Evolutionary conservation across 495 filamentous ascomycete genomes (phyloP), one percentile per base, ranked within the genome.

Genomic region (Lasiosphaeriaceae sp.): DNA sequence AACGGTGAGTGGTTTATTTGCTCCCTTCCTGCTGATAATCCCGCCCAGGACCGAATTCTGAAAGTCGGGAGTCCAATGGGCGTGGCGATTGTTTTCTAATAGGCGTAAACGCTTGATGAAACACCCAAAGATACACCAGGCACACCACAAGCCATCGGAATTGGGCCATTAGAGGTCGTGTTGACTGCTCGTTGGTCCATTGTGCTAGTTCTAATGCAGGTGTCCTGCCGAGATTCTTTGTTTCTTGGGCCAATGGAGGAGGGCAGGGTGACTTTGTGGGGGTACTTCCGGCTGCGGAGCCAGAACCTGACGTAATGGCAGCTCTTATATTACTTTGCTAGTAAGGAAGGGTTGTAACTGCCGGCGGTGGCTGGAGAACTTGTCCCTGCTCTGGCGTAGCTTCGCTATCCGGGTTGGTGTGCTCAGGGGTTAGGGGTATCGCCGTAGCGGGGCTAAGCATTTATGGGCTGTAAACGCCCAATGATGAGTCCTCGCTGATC

Each of bases 401-500:
- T 31, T 31, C 26, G 26, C 26, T 9, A 31, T 31, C 26, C 9
- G 26, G 3, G 9, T 31, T n/a, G n/a, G n/a, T 3, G 9, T 31
- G 26, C 26, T 41, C 45, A 56, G 53, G 53, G 53, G 53, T 24
- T 56, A 56, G 45, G 53, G 53, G 22, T 56, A 56, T 56, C 29
- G 24, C 24, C 47, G 22, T 49, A 56, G 16, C 22, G 9, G 9
- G 45, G 22, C 14, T 54, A 56, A 49, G 44, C 53, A 49, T 0
- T 41, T 39, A 56, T 20, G 35, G 24, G 53, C 24, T 56, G 35
- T 41, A 43, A 17, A 4, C 39, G n/a, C n/a, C 39, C 39, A 6
- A 54, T 17, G 53, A 49, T 56, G 53, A 56, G 53, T 56, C 53
- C 45, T 56, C 53, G 53, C 53, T 44, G 53, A 56, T 49, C 44